A percentile compares a stretch with the other conserved stretches of the same genome.
These are phyloP conservation scores for Beauveria asiatica DNA, from an alignment of 2,329 filamentous ascomycete species.

Conservation along the genomic window DNA sequence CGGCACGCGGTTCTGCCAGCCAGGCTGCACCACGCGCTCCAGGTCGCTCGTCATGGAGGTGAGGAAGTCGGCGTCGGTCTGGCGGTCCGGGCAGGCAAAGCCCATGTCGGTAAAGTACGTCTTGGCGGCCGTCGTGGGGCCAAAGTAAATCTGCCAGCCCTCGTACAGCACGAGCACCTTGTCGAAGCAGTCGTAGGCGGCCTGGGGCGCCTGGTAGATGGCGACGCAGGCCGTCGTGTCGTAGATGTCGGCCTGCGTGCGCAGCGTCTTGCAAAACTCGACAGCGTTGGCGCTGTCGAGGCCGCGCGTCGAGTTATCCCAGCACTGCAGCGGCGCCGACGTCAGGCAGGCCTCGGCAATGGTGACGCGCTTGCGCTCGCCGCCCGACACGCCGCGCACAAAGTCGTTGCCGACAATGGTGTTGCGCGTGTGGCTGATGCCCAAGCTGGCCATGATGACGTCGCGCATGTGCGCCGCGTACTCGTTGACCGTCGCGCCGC, in stretches of 20 bases:
- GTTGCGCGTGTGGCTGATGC: conserved; percentile 43
- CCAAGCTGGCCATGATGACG: conserved; percentile 44
- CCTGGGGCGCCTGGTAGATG: conserved; percentile 54
- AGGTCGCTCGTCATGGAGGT: conserved; percentile 41
- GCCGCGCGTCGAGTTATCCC: conserved; percentile 43
- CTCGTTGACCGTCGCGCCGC: conserved; percentile 12
- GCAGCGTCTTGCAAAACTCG: conserved; percentile 30
- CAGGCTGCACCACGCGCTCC: conserved; percentile 22
- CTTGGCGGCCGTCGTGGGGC: conserved; percentile 49
- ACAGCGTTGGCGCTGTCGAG: conserved; percentile 45
- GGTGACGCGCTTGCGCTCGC: conserved; percentile 33
- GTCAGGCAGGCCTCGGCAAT: conserved; percentile 20
- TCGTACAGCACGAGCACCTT: conserved; percentile 60
- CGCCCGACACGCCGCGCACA: conserved; percentile 42
- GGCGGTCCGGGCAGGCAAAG: conserved; percentile 44
- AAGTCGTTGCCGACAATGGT: conserved; percentile 45
- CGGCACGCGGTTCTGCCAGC: conserved; percentile 18
- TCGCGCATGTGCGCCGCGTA: conserved; percentile 30
- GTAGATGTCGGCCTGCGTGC: conserved; percentile 14
- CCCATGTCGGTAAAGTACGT: conserved; percentile 58
- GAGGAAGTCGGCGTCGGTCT: conserved; percentile 68
- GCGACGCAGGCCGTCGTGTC: conserved; percentile 14
- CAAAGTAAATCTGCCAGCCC: conserved; percentile 60
- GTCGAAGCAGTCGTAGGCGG: conserved; percentile 51
- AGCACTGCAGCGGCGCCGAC: conserved; percentile 18